These are phyloP conservation scores for Cystobasidium sp. DNA, from an alignment of 1,284 basidiomycete genomes.

Conservation along the genomic window DNA sequence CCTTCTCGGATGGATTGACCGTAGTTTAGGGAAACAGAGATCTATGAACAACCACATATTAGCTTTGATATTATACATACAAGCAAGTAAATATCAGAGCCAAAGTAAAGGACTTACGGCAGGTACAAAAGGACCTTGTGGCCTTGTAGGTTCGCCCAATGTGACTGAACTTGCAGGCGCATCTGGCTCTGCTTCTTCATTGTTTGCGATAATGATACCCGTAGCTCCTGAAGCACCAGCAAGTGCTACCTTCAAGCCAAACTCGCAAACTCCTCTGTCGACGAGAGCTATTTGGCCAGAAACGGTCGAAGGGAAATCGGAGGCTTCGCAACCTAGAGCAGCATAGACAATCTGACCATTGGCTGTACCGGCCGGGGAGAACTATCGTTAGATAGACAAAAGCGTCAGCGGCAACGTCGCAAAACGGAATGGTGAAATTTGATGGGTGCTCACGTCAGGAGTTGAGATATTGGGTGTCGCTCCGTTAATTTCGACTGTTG, in stretches of 20 bases:
- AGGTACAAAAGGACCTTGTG: conserved; percentile 21
- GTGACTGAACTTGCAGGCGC: conserved; percentile 21
- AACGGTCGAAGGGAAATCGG: conserved; percentile 14
- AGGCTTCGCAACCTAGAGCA: conserved; percentile 22
- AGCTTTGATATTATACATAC: too few species aligned
- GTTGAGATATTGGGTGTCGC: not conserved
- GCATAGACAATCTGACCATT: conserved; percentile 17
- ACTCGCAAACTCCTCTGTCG: conserved; percentile 27
- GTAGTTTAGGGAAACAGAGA: conserved; percentile 25
- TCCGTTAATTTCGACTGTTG: conserved; percentile 25
- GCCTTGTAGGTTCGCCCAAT: conserved; percentile 15
- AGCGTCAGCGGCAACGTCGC: not conserved
- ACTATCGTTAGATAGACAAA: not conserved
- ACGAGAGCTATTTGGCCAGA: conserved; percentile 31
- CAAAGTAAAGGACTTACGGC: not conserved
- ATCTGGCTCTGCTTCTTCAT: conserved; percentile 18
- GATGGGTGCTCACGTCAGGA: not conserved
- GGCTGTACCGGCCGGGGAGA: conserved; percentile 18
- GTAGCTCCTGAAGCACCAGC: conserved; percentile 15
- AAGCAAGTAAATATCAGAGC: too few species aligned
- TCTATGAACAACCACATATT: not conserved
- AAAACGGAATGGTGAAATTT: too few species aligned
- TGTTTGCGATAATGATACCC: conserved; percentile 26
- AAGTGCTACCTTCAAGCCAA: conserved; percentile 27
- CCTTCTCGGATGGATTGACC: conserved; percentile 12